Conservation (phyloP, 2,329 filamentous ascomycete species). For the Hypoxylon sp. region DNA sequence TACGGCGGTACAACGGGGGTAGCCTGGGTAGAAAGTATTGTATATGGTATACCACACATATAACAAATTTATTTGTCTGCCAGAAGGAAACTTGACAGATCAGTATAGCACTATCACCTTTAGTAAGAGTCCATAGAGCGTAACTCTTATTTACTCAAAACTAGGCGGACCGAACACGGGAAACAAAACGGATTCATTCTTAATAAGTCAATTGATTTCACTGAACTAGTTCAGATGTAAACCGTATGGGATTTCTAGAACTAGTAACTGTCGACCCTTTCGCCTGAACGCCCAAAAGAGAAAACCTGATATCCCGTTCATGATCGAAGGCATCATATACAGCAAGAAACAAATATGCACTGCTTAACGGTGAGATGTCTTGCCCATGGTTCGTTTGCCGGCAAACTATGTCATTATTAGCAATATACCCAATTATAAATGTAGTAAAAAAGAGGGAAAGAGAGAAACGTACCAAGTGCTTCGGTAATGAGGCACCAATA, state of each 20-base stretch:
- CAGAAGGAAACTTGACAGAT: not conserved
- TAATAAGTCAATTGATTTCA: constrained; percentile 25
- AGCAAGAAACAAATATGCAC: constrained; percentile 17
- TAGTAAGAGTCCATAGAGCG: not conserved
- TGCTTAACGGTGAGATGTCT: constrained; percentile 79
- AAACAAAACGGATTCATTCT: not conserved
- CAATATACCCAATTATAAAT: constrained; percentile 35
- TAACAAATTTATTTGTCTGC: not conserved
- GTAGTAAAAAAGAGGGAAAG: constrained; percentile 12
- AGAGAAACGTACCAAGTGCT: constrained; percentile 83
- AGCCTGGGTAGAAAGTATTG: not conserved
- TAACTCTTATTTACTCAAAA: not conserved
- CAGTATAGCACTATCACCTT: not conserved
- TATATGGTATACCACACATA: not conserved
- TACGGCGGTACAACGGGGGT: not conserved
- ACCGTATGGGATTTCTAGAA: constrained; percentile 5
- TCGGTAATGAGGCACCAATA: constrained; percentile 82
- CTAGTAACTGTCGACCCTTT: constrained; percentile 23
- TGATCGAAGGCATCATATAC: constrained; percentile 34
- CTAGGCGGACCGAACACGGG: not conserved
- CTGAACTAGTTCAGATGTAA: constrained; percentile 23
- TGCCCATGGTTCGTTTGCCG: constrained; percentile 95
- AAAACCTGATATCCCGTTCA: constrained; percentile 25
- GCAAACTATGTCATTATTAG: constrained; percentile 72
- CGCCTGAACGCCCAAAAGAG: constrained; percentile 39